Conservation (phyloP, 208 protist genomes). For the Crithidia brevicula region DNA sequence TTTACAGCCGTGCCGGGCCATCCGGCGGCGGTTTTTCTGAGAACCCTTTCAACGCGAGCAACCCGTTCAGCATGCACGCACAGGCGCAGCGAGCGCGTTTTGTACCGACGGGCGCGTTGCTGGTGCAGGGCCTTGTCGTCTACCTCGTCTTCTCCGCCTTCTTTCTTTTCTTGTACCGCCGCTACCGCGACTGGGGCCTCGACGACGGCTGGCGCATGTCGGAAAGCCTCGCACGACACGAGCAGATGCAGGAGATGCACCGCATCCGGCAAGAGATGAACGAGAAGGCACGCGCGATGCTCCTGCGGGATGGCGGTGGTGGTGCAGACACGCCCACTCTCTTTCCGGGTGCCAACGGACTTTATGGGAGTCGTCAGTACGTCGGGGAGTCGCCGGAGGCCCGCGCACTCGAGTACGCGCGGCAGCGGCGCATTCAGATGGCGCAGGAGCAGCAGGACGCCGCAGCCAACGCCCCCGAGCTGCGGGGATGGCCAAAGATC, state of each 20-base stretch:
- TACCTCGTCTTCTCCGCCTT: constrained; percentile 69
- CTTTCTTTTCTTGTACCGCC: constrained; percentile 64
- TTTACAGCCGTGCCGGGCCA: constrained; percentile 19
- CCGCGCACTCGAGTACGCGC: constrained; percentile 67
- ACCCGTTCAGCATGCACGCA: constrained; percentile 61
- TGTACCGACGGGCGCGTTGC: constrained; percentile 46
- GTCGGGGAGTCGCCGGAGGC: constrained; percentile 45
- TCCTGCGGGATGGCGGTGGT: constrained; percentile 14
- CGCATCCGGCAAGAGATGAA: constrained; percentile 76
- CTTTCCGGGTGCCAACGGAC: neutral
- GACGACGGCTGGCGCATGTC: constrained; percentile 85
- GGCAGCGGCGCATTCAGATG: constrained; percentile 59
- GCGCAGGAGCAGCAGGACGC: constrained; percentile 40
- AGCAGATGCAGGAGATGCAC: constrained; percentile 77
- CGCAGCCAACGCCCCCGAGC: constrained; percentile 21
- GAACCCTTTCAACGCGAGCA: constrained; percentile 60
- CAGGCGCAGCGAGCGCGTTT: constrained; percentile 51
- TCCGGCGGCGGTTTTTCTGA: constrained; percentile 42
- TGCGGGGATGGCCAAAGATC: constrained; percentile 70
- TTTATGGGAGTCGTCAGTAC: constrained; percentile 31
- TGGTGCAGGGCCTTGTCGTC: constrained; percentile 64
- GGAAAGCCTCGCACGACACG: constrained; percentile 73
- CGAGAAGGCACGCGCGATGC: constrained; percentile 44
- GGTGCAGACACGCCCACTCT: neutral
- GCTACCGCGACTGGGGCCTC: constrained; percentile 71